Evolutionary conservation across 1,284 basidiomycete species (phyloP).

Genomic region (Pascua guehoae): DNA sequence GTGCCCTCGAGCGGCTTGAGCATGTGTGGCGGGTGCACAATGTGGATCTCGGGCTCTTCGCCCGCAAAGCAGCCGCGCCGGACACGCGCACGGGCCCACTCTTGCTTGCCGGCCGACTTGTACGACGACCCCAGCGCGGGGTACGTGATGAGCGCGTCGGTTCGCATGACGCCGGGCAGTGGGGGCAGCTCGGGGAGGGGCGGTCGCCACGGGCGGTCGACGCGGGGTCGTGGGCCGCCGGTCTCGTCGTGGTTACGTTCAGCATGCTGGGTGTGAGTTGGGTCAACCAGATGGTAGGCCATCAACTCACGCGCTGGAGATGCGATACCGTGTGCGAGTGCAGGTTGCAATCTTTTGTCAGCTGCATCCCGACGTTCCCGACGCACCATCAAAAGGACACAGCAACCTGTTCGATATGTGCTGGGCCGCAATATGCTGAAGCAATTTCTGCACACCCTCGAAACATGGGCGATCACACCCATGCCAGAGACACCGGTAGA

Average conservation of each 20-base stretch:
- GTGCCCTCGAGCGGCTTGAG: conserved; percentile 13
- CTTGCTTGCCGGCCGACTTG: conserved; percentile 9
- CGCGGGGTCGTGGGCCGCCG: conserved; percentile 20
- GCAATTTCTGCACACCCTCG: conserved; percentile 14
- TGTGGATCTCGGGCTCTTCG: conserved; percentile 26
- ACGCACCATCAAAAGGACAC: conserved; percentile 26
- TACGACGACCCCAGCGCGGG: conserved; percentile 15
- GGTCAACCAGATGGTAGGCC: not conserved
- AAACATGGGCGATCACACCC: conserved; percentile 36
- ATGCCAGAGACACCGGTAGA: conserved; percentile 31
- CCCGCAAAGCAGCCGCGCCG: conserved; percentile 24
- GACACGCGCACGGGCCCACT: conserved; percentile 21
- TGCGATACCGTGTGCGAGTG: conserved; percentile 28
- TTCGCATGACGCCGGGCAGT: conserved; percentile 16
- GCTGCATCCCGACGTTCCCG: too few relatives aligned
- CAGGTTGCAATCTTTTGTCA: conserved; percentile 20
- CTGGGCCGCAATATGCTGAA: conserved; percentile 31
- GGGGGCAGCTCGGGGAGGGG: not conserved
- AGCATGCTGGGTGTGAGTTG: conserved; percentile 19
- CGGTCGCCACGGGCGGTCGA: conserved; percentile 15
- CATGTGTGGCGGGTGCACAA: conserved; percentile 32
- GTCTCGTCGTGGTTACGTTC: conserved; percentile 22
- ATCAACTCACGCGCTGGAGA: conserved; percentile 10
- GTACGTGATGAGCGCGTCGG: conserved; percentile 29
- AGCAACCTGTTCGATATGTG: conserved; percentile 27